phyloP scores from a whole-genome alignment of 2,329 filamentous ascomycete genomes.

The Pestalotiopsis sp. region DNA sequence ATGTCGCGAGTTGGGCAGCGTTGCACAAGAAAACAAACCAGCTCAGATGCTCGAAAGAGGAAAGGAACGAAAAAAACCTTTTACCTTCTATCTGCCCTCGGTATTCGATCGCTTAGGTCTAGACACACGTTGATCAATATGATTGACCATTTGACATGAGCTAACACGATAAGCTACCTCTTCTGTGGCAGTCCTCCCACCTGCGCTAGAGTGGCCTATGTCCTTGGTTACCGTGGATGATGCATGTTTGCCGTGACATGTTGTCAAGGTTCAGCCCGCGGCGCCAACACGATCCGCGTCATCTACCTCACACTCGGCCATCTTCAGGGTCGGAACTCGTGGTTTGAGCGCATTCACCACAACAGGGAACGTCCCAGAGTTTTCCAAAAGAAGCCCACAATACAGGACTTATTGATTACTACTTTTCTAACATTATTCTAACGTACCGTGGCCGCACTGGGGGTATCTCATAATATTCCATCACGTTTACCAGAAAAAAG shows the following conservation, averaged over 20 bases:
- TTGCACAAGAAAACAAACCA: neutral
- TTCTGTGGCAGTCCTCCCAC: too few relatives aligned
- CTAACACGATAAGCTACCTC: neutral
- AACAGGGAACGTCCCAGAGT: neutral
- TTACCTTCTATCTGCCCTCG: neutral
- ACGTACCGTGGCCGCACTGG: neutral
- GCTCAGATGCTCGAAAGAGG: neutral
- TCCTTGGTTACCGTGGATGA: too few relatives aligned
- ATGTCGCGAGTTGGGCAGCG: neutral
- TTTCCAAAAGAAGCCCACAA: neutral
- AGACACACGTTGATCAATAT: neutral
- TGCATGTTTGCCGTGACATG: too few relatives aligned
- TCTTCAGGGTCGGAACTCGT: neutral
- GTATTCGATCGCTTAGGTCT: neutral
- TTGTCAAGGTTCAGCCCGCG: neutral
- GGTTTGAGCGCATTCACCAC: neutral
- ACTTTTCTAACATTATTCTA: neutral
- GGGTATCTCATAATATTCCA: neutral
- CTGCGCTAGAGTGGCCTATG: too few relatives aligned
- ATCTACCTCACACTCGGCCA: neutral
- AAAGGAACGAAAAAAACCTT: neutral
- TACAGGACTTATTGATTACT: neutral
- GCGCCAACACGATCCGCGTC: neutral
- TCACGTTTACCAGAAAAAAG: neutral
- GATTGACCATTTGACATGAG: neutral